Base-by-base conservation (phyloP, 257 asterid species). In the Ilex asprella region DNA sequence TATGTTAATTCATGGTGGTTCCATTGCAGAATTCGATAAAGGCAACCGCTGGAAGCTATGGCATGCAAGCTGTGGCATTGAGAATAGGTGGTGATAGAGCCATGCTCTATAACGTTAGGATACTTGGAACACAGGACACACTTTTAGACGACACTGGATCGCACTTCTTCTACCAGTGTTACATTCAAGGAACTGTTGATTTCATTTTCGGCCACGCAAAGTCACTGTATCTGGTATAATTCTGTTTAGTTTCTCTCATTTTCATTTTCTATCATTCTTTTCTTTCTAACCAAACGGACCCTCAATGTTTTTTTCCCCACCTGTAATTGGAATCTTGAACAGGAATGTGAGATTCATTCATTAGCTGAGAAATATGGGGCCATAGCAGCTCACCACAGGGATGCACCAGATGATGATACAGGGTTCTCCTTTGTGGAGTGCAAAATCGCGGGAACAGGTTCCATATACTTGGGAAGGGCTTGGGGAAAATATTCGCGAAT, bases 381-480 rank as follows among this genome's bases (percentile, higher is more conserved):
- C 10, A 63, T 91, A 59, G 95, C 98, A 41, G 96, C 97, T 5
- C 89, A 83, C 1, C 82, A 80, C 30, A 79, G 98, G 61, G 73
- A 80, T 61, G 71, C 72, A 0, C 58, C 63, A 14, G 11, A 16
- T 5, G 89, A 83, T 14, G 88, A 86, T 30, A 84, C 91, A 0
- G 98, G 98, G 14, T 88, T 84, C 70, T 83, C 97, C 9, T 92
- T 92, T n/a, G 82, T 83, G 11, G 67, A 81, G 31, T 89, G 98
- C 43, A 74, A 64, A 0, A 64, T 91, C 1, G 60, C 43, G 12
- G 96, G 98, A 29, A 74, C 62, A 5, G 92, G 90, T 5, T 29
- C 30, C 1, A 58, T 82, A 13, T 76, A 71, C 41, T 51, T 91
- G 72, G 96, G 95, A 14, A 75, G 98, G 65, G 97, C 98, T 9